Percentiles rank a stretch among this genome's conserved stretches.
phyloP scores from a whole-genome alignment of 225 moss, liverwort and hornwort species.

The Marchantia paleacea region DNA sequence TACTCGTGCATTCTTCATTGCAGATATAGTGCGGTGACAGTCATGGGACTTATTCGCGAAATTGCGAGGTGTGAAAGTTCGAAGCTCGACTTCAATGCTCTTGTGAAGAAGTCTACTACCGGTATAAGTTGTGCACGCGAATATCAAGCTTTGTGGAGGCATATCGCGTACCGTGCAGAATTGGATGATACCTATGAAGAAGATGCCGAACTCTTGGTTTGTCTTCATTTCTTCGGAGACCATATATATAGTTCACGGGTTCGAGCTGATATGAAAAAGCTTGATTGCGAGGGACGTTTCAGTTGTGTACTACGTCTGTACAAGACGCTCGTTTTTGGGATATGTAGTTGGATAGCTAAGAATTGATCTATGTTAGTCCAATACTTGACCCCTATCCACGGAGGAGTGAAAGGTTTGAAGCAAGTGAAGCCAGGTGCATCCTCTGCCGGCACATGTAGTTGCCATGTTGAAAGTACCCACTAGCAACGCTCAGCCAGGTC shows the following conservation, averaged over 20 bases:
- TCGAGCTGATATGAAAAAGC: not conserved
- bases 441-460: no score
- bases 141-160: slow-evolving; percentile 88
- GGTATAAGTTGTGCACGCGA: slow-evolving; percentile 78
- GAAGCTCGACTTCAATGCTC: slow-evolving; percentile 68
- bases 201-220: slow-evolving; percentile 59
- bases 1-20: slow-evolving; percentile 4
- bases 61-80: slow-evolving; percentile 64
- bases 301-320: no score
- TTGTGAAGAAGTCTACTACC: slow-evolving; percentile 56
- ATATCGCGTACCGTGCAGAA: slow-evolving; percentile 68
- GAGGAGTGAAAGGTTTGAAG: no score
- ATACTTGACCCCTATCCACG: no score
- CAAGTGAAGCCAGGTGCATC: no score
- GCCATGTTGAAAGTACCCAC: no score
- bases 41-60: slow-evolving; percentile 83
- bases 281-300: no score
- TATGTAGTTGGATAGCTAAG: no score
- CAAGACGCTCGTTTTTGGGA: no score
- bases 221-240: not conserved
- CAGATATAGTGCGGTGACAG: slow-evolving; percentile 73
- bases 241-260: not conserved
- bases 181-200: slow-evolving; percentile 58
- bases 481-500: no score
- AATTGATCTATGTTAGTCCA: no score